Percentiles rank a stretch among this genome's conserved stretches.
These are phyloP conservation scores for Penicillium sp. DNA, from an alignment of 2,329 filamentous ascomycete species.

Conservation along the genomic window DNA sequence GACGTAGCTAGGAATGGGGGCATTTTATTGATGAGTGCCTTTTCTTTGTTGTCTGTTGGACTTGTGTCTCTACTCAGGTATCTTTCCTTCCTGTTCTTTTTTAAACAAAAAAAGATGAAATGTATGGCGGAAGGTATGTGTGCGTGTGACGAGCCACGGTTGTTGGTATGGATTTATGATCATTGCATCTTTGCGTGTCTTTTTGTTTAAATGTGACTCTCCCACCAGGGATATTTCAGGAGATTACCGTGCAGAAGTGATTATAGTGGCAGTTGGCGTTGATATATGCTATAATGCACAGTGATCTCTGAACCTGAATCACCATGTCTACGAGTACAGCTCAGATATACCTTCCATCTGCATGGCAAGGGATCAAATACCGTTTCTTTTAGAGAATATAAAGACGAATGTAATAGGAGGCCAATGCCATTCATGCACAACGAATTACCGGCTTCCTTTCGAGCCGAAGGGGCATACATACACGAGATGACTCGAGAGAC, in stretches of 20 bases:
- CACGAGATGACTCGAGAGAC: constrained; percentile 19
- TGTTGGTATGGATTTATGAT: constrained; percentile 19
- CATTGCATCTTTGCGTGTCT: constrained; percentile 17
- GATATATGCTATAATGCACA: constrained; percentile 1
- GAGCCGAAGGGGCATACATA: constrained; percentile 20
- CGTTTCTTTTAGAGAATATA: neutral
- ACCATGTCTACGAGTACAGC: neutral
- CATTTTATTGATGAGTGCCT: neutral
- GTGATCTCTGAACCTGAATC: neutral
- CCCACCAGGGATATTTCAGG: neutral
- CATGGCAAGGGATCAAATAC: neutral
- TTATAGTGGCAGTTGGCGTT: neutral
- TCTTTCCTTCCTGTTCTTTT: neutral
- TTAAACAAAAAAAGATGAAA: neutral
- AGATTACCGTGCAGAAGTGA: neutral
- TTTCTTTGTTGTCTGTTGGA: neutral
- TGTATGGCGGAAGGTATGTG: neutral
- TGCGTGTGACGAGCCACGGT: constrained; percentile 8
- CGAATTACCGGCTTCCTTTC: constrained; percentile 21
- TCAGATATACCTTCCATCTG: no score
- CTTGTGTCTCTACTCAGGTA: neutral
- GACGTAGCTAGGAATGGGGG: neutral
- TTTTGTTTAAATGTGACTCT: neutral
- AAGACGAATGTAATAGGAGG: neutral
- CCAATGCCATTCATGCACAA: constrained; percentile 15